Evolutionary conservation across 352 stramenopile species (phyloP), one percentile per base, ranked within the genome.

Genomic region (Phytophthora pinifolia): DNA sequence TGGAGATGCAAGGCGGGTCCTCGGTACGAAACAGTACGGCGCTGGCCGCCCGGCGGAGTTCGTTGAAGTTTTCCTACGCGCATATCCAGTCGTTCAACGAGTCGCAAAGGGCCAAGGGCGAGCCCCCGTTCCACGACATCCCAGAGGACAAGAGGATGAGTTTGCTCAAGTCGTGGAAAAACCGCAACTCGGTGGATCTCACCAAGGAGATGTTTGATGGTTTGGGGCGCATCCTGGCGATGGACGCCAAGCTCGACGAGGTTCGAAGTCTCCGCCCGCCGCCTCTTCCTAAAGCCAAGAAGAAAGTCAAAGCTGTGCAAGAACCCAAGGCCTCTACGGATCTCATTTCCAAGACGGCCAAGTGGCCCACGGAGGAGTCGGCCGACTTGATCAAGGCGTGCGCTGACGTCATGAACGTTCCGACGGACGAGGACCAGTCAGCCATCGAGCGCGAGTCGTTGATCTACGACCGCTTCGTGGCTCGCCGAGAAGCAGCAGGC

Each of bases 101-200:
- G 31, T 54, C 61, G 5, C 68, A 77, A 34, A 57, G 67, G 37
- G 42, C 39, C 5, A 74, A 72, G 33, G 61, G 60, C 1, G 45
- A 63, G n/a, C 56, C 49, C 34, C 48, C 30, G 22, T 77, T 66
- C 43, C 58, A 65, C 15, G 47, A 65, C 20, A 63, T 74, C 9
- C 50, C 64, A 6, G 39, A 72, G 45, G 46, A 55, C 12, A 62
- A 29, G 4, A 46, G 68, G 10, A 59, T 67, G 43, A 57, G 29
- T 39, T 25, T 74, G 41, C 46, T 77, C n/a, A 55, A 61, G 1
- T 72, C 64, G 6, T 77, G 68, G 68, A 70, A 74, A 42, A 72
- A 74, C 15, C 60, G 60, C 45, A 77, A 77, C 33, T 72, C 64
- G 1, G 57, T 77, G 35, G 68, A 74, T 43, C 55, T 77, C 4